Conservation (phyloP, 2,329 filamentous ascomycete genomes). For the Sporothrix pseudoabietina region DNA sequence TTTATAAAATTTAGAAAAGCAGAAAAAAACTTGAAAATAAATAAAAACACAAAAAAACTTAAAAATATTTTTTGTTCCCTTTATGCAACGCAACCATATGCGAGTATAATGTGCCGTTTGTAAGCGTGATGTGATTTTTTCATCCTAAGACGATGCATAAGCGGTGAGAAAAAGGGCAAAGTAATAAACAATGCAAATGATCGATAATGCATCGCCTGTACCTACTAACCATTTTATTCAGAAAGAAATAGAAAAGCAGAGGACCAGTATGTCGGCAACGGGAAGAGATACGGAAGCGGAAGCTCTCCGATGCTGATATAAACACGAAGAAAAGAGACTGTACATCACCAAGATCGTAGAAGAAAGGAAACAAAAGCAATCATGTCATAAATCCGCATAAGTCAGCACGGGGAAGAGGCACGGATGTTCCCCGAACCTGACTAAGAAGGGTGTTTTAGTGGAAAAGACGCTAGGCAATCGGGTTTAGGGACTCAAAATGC, state of each 20-base stretch:
- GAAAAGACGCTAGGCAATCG: neutral
- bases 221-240: neutral
- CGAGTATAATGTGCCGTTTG: neutral
- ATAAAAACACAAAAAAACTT: neutral
- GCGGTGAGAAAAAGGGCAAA: neutral
- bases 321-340: neutral
- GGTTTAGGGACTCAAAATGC: neutral
- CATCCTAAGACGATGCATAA: neutral
- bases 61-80: neutral
- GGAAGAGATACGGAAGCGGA: neutral
- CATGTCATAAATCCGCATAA: neutral
- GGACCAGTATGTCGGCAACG: neutral
- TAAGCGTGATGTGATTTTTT: neutral
- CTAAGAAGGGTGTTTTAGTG: neutral
- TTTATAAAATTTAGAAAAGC: neutral
- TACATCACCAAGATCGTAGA: neutral
- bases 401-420: neutral
- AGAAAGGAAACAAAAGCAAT: neutral
- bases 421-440: neutral
- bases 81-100: neutral
- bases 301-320: conserved; percentile 1
- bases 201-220: neutral
- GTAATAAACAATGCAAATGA: neutral
- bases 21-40: neutral
- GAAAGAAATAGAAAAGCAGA: neutral